These are phyloP conservation scores for Mycotypha africana DNA, from an alignment of 371 early-diverging fungal species.

Conservation along the genomic window DNA sequence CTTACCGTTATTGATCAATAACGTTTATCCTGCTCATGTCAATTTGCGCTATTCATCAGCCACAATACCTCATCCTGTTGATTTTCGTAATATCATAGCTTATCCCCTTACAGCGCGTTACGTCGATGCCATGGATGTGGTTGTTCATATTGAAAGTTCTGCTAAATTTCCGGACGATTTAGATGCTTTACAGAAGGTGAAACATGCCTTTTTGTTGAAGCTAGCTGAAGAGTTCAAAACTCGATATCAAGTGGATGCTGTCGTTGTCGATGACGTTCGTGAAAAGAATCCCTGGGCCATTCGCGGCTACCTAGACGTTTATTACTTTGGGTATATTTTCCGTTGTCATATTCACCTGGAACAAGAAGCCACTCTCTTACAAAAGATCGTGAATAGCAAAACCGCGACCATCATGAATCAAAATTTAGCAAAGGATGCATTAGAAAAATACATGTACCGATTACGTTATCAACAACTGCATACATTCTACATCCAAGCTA, in stretches of 20 bases:
- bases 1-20: slow-evolving; percentile 75
- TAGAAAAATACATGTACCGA: slow-evolving; percentile 41
- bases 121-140: slow-evolving; percentile 69
- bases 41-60: slow-evolving; percentile 74
- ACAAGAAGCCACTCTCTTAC: slow-evolving; percentile 62
- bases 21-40: slow-evolving; percentile 60
- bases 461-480: slow-evolving; percentile 57
- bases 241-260: slow-evolving; percentile 26
- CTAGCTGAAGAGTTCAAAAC: slow-evolving; percentile 52
- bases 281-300: slow-evolving; percentile 41
- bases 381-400: slow-evolving; percentile 43
- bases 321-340: slow-evolving; percentile 65
- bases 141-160: slow-evolving; percentile 82
- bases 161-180: slow-evolving; percentile 89
- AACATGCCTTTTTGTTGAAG: slow-evolving; percentile 78
- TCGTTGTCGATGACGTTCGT: slow-evolving; percentile 39
- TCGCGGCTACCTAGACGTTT: slow-evolving; percentile 66
- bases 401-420: slow-evolving; percentile 37
- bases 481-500: slow-evolving; percentile 64
- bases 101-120: slow-evolving; percentile 55
- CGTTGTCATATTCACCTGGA: slow-evolving; percentile 71
- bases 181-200: slow-evolving; percentile 83
- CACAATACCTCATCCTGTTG: slow-evolving; percentile 73
- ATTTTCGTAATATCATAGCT: slow-evolving; percentile 30
- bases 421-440: slow-evolving; percentile 42